Base-by-base conservation (phyloP, 2,329 filamentous ascomycete genomes). In the Myriosclerotinia scirpicola region DNA sequence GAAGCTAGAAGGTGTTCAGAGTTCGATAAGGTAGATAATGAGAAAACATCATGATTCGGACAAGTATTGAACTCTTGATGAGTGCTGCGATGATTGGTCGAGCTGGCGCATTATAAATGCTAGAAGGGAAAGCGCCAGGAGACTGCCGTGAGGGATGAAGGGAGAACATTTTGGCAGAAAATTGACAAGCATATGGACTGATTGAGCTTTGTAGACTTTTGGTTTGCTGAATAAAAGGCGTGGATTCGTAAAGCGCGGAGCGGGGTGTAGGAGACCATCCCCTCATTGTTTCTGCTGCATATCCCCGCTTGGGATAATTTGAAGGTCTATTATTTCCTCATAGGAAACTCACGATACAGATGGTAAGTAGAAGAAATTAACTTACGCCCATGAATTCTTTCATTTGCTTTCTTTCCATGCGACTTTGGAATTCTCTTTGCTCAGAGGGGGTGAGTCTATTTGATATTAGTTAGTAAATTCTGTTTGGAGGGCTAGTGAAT, bases 391-490 rank as follows among this genome's bases (percentile, higher is more conserved):
- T 97, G 78, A 99, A 98, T 79, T 98, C 94, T 83, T 97, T 97
- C 85, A 99, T 92, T 82, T 99, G 95, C 82, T 95, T 96, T 82
- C 91, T 91, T 84, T 98, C 93, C 87, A 99, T 93, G 80, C 95
- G 92, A 81, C 87, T 82, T 81, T 96, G 90, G 78, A 99, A 90
- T 85, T 95, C 92, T 82, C 92, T 91, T 84, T 96, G 91, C 84
- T 98, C 94, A 75, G 87, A 80, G 46, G 72, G 69, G 50, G 75
- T 73, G 55, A 77, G 72, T 71, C 75, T 76, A 66, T 69, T 55
- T 54, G 34, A 15, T 34, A 70, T 56, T 40, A 12, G 54, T 72
- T 68, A 70, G 71, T 58, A 50, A 30, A 42, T 34, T 22, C 20
- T 3, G 15, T 17, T 20, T 17, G 44, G 4, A 40, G 9, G 26